These are phyloP conservation scores for Nemania bipapillata DNA, from an alignment of 2,329 filamentous ascomycete species.

Conservation along the genomic window DNA sequence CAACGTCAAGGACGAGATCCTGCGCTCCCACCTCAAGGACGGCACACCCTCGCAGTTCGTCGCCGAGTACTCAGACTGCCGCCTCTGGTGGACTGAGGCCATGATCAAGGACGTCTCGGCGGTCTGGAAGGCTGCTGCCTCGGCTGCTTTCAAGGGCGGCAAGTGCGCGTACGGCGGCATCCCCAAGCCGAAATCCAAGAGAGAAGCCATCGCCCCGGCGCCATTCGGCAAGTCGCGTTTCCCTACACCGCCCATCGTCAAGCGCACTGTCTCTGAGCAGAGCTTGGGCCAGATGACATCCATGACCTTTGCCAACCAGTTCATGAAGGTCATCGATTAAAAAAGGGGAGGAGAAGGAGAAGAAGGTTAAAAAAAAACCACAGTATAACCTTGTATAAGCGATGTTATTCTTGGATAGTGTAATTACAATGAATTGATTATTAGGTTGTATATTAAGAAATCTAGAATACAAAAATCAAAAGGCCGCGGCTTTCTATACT, in stretches of 20 bases:
- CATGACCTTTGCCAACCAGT: conserved; percentile 44
- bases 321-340: conserved; percentile 50
- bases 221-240: conserved; percentile 43
- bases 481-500: background rate
- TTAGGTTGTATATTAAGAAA: background rate
- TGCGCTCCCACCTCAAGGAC: conserved; percentile 53
- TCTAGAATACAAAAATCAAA: background rate
- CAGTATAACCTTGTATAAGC: conserved; percentile 5
- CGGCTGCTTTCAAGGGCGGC: conserved; percentile 56
- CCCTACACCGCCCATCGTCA: conserved; percentile 20
- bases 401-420: conserved; percentile 14
- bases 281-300: conserved; percentile 35
- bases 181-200: conserved; percentile 31
- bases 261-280: conserved; percentile 33
- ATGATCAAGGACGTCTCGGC: conserved; percentile 61
- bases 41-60: conserved; percentile 61
- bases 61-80: conserved; percentile 61
- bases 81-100: conserved; percentile 62
- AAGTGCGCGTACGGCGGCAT: conserved; percentile 56
- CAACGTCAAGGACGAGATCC: conserved; percentile 57
- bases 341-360: background rate
- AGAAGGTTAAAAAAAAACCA: background rate
- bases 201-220: conserved; percentile 22
- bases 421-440: conserved; percentile 5
- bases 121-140: conserved; percentile 60